phyloP scores from a whole-genome alignment of 2,329 filamentous ascomycete genomes.

The Alternaria longipes region DNA sequence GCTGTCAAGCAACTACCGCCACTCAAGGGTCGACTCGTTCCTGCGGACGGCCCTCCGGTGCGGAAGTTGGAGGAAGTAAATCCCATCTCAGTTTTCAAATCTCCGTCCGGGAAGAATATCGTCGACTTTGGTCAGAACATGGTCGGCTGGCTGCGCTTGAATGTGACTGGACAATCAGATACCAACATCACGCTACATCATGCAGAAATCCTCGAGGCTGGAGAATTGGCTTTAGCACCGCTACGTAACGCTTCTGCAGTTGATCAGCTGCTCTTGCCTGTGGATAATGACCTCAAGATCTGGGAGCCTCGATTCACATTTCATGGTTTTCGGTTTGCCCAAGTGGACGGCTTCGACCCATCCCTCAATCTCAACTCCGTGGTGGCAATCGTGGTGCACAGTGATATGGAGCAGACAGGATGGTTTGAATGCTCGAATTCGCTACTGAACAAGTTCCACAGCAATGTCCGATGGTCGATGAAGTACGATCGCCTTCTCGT shows the following conservation, averaged over 20 bases:
- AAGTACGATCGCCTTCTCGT: no score
- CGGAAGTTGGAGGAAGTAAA: no score
- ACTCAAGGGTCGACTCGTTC: no score
- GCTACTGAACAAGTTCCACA: slow-evolving; percentile 62
- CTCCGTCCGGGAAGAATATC: slow-evolving; percentile 57
- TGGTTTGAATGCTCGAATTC: slow-evolving; percentile 62
- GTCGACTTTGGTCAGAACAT: slow-evolving; percentile 68
- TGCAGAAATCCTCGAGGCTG: no score
- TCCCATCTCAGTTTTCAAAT: no score
- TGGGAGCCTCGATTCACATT: slow-evolving; percentile 62
- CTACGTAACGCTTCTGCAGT: no score
- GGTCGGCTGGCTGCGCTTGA: slow-evolving; percentile 59
- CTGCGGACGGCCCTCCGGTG: no score
- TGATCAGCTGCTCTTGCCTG: slow-evolving; percentile 54
- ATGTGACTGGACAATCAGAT: slow-evolving; percentile 41
- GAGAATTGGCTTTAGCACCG: no score
- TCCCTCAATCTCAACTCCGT: slow-evolving; percentile 15
- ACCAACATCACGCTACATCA: no score
- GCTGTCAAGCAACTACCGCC: no score
- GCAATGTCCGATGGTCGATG: slow-evolving; percentile 66
- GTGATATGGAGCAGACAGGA: slow-evolving; percentile 61
- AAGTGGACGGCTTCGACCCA: slow-evolving; percentile 57
- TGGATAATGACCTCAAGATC: slow-evolving; percentile 40
- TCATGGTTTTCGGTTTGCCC: slow-evolving; percentile 62
- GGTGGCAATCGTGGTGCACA: slow-evolving; percentile 56